Evolutionary conservation across 169 alveolate genomes (phyloP), one percentile per base, ranked within the genome.

Genomic region (Plasmodium vivax): DNA sequence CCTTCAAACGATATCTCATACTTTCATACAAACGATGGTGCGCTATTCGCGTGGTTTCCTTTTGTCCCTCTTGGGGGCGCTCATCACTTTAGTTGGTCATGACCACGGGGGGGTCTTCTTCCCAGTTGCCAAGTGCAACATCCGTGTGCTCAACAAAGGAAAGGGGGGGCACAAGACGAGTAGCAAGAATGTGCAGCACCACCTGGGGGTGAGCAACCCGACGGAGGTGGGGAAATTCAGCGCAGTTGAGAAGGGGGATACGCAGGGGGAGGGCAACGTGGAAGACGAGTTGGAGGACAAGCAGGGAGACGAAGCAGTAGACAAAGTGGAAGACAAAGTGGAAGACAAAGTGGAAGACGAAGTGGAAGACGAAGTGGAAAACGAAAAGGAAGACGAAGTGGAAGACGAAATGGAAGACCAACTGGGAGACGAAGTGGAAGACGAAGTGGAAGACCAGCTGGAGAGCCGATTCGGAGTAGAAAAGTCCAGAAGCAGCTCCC

Each of bases 71-170:
- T 19, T 87, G 23, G 51, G 71, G 80, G 19, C 47, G 45, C 47
- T 75, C 43, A 54, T n/a, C 23, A 34, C 72, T 23, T 75, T 75
- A 54, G 71, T 87, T 34, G 36, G 36, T 27, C 10, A 87, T 34
- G 47, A 77, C 43, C 27, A 75, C 16, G 14, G 30, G 16, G 36
- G 47, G 12, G 6, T 54, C 30, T 51, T 56, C 45, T 23, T 73
- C 23, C 74, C n/a, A 32, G 16, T 74, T 51, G 87, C 41, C 12
- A 87, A 75, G 14, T 87, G 93, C 45, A 74, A 87, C 34, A 56
- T 77, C 19, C 82, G n/a, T 54, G 51, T 87, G 9, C 34, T 43
- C 14, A 27, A 43, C 19, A 77, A 75, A 2, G 62, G 38, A 10
- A 68, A 68, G 38, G 38, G 77, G 38, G 38, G 77, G 38, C 75